Evolutionary conservation across 352 stramenopile species (phyloP).

Genomic region (Globisporangium uncinulatum): DNA sequence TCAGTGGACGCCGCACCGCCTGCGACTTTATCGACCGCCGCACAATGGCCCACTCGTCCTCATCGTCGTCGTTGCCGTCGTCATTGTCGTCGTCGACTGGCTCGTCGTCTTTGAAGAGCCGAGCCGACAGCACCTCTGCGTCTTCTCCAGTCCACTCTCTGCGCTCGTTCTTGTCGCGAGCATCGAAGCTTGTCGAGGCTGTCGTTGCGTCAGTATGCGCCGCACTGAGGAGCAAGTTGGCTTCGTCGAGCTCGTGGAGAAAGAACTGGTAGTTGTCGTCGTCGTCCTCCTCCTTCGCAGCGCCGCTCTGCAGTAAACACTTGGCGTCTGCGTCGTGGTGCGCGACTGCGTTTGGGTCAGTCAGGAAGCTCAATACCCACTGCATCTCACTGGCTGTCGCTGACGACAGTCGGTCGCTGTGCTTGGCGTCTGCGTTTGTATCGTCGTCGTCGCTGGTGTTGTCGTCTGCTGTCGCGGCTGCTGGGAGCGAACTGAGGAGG

Average conservation of each 20-base stretch:
- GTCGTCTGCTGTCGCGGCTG: background rate
- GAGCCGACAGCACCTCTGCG: background rate
- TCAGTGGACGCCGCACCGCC: background rate
- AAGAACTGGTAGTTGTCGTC: conserved; percentile 78
- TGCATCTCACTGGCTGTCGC: conserved; percentile 48
- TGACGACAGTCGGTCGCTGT: background rate
- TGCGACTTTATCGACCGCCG: conserved; percentile 22
- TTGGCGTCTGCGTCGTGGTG: conserved; percentile 50
- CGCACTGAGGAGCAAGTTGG: conserved; percentile 32
- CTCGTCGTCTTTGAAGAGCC: background rate
- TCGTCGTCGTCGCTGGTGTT: background rate
- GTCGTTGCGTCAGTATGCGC: conserved; percentile 1
- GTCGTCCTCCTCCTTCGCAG: conserved; percentile 12
- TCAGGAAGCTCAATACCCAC: conserved; percentile 66
- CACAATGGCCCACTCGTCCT: conserved; percentile 36
- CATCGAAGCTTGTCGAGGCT: background rate
- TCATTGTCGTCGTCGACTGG: conserved; percentile 1
- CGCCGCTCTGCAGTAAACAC: conserved; percentile 28
- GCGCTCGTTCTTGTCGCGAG: background rate
- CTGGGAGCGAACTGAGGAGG: conserved; percentile 36
- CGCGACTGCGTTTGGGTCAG: conserved; percentile 36
- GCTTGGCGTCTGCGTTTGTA: conserved; percentile 9
- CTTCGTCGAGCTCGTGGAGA: conserved; percentile 45
- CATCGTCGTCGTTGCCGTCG: conserved; percentile 15
- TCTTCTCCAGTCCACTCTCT: background rate